Conservation (phyloP, 768 basidiomycete species). For the Mycena olivaceomarginata region DNA sequence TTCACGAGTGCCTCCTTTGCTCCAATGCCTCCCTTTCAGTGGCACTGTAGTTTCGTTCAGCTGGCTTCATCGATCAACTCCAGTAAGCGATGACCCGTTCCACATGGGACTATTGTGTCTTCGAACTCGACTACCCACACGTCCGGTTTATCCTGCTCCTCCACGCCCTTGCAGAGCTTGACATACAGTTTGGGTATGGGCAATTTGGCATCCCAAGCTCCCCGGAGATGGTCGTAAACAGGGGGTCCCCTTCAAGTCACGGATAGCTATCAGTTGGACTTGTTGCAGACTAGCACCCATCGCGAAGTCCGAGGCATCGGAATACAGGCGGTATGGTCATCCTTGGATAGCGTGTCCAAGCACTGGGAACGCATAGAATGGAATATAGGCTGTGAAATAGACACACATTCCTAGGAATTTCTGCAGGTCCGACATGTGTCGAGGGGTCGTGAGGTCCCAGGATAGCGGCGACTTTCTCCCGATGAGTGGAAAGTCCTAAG, state of each 20-base stretch:
- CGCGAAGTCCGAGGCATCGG: too few relatives aligned
- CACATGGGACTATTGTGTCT: conserved; percentile 43
- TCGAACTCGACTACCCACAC: conserved; percentile 24
- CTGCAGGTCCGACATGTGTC: conserved; percentile 41
- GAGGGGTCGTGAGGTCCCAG: conserved; percentile 29
- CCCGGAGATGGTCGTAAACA: conserved; percentile 26
- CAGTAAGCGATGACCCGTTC: conserved; percentile 46
- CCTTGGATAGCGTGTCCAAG: too few relatives aligned
- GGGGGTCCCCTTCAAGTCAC: conserved; percentile 33
- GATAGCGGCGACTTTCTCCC: conserved; percentile 48
- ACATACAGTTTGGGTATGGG: conserved; percentile 40
- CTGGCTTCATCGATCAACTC: background rate
- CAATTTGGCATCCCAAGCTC: conserved; percentile 12
- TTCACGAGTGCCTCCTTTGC: background rate
- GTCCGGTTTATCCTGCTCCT: background rate
- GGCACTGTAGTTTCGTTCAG: background rate
- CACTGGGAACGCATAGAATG: conserved; percentile 45
- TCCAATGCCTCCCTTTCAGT: background rate
- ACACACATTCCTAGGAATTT: conserved; percentile 52
- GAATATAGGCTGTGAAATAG: conserved; percentile 53
- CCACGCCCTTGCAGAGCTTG: background rate
- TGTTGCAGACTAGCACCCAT: conserved; percentile 35
- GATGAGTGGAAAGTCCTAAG: too few relatives aligned
- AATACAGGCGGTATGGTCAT: too few relatives aligned
- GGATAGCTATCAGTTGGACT: conserved; percentile 37